Evolutionary conservation across 2,329 filamentous ascomycete species (phyloP).

Genomic region (Colletotrichum chrysophilum): DNA sequence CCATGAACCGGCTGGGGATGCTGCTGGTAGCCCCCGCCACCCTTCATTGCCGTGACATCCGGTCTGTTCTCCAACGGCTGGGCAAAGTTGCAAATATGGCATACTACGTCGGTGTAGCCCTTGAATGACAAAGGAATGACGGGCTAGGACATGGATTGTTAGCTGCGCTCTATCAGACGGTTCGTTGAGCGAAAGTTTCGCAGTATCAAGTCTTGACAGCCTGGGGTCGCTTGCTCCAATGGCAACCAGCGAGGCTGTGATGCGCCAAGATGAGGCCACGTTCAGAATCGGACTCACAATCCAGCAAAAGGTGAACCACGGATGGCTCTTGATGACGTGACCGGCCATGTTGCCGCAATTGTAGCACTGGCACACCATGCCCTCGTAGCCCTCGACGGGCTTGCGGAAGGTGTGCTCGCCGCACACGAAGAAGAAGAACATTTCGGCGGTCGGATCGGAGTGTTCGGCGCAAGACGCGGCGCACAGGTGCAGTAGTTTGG

Average conservation of each 20-base stretch:
- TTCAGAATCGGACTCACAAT: constrained; percentile 54
- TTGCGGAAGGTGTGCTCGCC: constrained; percentile 67
- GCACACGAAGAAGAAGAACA: constrained; percentile 69
- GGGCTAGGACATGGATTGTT: constrained; percentile 49
- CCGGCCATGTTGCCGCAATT: constrained; percentile 71
- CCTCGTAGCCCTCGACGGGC: constrained; percentile 65
- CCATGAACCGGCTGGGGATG: constrained; percentile 34
- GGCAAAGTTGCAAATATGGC: constrained; percentile 78
- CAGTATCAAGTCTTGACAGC: neutral
- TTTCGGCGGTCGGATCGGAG: constrained; percentile 29
- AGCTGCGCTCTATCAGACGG: neutral
- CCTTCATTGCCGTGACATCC: constrained; percentile 59
- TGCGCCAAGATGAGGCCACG: neutral
- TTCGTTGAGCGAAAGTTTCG: neutral
- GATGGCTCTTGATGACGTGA: constrained; percentile 65
- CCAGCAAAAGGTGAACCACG: constrained; percentile 84
- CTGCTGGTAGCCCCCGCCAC: constrained; percentile 40
- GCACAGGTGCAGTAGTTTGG: constrained; percentile 1
- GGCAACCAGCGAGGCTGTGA: neutral
- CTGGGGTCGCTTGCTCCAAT: neutral
- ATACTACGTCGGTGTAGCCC: constrained; percentile 72
- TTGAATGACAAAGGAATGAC: constrained; percentile 73
- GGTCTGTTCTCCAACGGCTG: constrained; percentile 67
- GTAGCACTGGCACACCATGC: constrained; percentile 66
- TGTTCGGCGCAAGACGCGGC: neutral